Base-by-base conservation (phyloP, 768 basidiomycete genomes). In the Hericium rajendrae region DNA sequence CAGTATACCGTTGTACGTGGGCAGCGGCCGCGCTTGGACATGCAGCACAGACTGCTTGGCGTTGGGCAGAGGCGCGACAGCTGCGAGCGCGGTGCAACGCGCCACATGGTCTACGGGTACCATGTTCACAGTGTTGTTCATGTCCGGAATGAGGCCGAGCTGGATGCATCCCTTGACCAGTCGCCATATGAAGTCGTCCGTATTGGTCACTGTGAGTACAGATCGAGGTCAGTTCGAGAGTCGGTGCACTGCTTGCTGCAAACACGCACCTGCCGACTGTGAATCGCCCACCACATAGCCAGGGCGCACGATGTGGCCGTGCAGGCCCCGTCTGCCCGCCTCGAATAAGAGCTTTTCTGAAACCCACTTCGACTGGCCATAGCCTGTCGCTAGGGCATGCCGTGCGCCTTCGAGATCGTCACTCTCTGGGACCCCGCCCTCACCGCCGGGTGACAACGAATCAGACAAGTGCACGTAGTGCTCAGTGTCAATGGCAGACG, bases 301-400 rank as follows among this genome's bases (percentile, higher is more conserved):
- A 0, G 97, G 93, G 11, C 97, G 85, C 3, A 99, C 73, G 60
- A 97, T 92, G 63, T 89, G 84, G 1, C 93, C 93, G 6, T 75
- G 76, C 59, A 98, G 71, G 1, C 97, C 97, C 40, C 93, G 78
- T 63, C 78, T 83, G 2, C 90, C 93, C 18, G 94, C 97, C 66
- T 95, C 94, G 64, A 92, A 86, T 32, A 99, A 73, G 8, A 99
- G 71, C 69, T 93, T 95, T 71, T 99, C 97, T 1, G 92, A 88
- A 0, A 99, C 97, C 97, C 97, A 99, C 72, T 99, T 99, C 38
- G 84, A 86, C 74, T 99, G 97, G 5, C 95, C 94, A 69, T 99
- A 99, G 0, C 97, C 97, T 0, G 90, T 90, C 69, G 88, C 88
- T 53, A 98, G 76, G 1, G 81, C 75, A 0, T 69, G 69, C 60